Percentiles rank a stretch among this genome's conserved stretches.
These are phyloP conservation scores for Rubia balearica DNA, from an alignment of 305 asterid genomes.

Conservation along the genomic window DNA sequence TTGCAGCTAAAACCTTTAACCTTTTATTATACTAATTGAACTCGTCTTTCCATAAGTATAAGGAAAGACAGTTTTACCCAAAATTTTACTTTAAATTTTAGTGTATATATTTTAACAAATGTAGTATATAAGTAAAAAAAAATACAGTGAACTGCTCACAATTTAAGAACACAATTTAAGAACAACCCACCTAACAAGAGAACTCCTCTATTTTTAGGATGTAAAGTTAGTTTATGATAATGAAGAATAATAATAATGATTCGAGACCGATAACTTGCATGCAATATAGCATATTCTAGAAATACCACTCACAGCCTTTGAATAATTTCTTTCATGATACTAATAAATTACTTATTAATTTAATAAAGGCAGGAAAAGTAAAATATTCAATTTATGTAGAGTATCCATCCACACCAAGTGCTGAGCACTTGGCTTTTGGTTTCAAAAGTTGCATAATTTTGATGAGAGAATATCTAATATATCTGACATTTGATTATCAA, in stretches of 20 bases:
- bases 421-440: slow-evolving; percentile 30
- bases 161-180: no score
- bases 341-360: neutral
- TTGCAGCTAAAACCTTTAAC: no score
- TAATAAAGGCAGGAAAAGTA: slow-evolving; percentile 18
- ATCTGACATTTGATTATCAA: slow-evolving; percentile 35
- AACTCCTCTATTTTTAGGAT: no score
- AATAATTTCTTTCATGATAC: neutral
- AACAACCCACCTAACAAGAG: no score
- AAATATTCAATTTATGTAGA: slow-evolving; percentile 39
- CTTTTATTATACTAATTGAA: no score
- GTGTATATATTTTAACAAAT: no score
- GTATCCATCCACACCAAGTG: slow-evolving; percentile 47
- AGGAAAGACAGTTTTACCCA: no score
- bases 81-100: no score
- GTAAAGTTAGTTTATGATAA: no score
- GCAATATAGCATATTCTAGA: slow-evolving; percentile 15
- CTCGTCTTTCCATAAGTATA: no score
- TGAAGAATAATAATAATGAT: slow-evolving; percentile 1
- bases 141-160: no score
- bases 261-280: slow-evolving; percentile 13
- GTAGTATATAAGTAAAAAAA: no score
- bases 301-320: slow-evolving; percentile 2
- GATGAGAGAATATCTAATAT: slow-evolving; percentile 31
- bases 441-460: slow-evolving; percentile 73